Base-by-base conservation (phyloP, 805 yeast genomes). In the Pichia pseudocactophila region DNA sequence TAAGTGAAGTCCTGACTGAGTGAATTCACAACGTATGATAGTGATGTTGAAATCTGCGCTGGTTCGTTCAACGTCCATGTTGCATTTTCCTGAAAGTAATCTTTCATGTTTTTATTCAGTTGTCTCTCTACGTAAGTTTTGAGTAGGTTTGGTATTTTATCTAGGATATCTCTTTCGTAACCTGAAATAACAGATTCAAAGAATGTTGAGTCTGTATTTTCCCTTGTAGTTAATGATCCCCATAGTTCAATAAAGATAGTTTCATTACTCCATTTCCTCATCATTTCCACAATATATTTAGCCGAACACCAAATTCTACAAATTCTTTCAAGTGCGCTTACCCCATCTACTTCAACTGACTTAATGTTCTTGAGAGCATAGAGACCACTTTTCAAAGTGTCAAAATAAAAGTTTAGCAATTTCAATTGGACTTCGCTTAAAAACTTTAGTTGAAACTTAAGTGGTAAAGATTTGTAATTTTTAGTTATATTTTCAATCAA, bases 391-490 rank as follows among this genome's bases (percentile, higher is more conserved):
- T 64, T 58, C 31, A 78, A 55, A 12, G 63, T 62, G 7, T 62
- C 65, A 46, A 64, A 66, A 53, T 78, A 81, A 33, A 61, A 61
- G 40, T 79, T 81, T 22, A 82, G 52, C 22, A 82, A 53, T 19
- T 67, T 64, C 35, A 80, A 55, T 55, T 82, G 89, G 35, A 82
- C 72, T 18, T 70, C 73, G 16, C 75, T 63, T 7, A 81, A 63
- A 47, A 76, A 78, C 49, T 71, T 69, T 43, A 78, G 62, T 46
- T 80, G 78, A 48, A 68, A 74, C 36, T 71, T 70, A 15, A 72
- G 69, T 20, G 67, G 66, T 47, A 78, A 65, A 20, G 78, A 65
- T 30, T 64, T 64, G 59, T 77, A 78, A 47, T 74, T 78, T 13
- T 65, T 64, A 3, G 80, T 76, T 41, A 79, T 66, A 36, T 73